Evolutionary conservation across 768 basidiomycete genomes (phyloP), one percentile per base, ranked within the genome.

Genomic region (Tricholoma matsutake): DNA sequence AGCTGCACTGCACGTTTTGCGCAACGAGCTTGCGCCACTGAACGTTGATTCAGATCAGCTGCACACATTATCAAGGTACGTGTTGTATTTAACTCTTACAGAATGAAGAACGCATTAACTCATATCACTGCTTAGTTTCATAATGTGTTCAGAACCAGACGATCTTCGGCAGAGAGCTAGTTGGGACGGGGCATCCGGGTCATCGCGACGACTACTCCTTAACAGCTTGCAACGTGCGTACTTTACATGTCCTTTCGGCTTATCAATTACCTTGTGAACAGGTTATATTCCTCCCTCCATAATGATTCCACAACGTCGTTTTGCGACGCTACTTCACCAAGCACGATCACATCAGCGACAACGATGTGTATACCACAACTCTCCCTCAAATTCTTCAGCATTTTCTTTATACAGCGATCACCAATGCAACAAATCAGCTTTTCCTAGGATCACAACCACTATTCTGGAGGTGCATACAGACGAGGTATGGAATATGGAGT

Each of bases 401-500:
- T 88, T 90, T 70, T 93, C 94, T n/a, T 76, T 99, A 54, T 93
- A 94, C 69, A 81, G 82, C 53, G 95, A 99, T 72, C 94, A 96
- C 70, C 76, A 83, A 56, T 97, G 96, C 75, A 84, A 87, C 63
- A 83, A 88, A 68, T 82, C 84, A 28, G 83, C 83, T 41, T 98
- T 99, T 76, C 97, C 97, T 6, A 83, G 85, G 49, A 79, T 89
- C 25, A 95, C 92, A 11, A 95, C 93, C 3, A 88, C 90, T 25
- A 88, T 95, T 56, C 77, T 98, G 61, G 84, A 87, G 49, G 92
- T 88, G 31, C 96, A 98, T 73, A 83, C 80, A 10, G 93, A 98
- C 70, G 94, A 99, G 72, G 95, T 99, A 45, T 98, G 96, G 96
- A 87, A 91, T 69, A 74, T 98, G 61, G 90, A 89, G 71, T 99